phyloP scores from a whole-genome alignment of 331 rosid genomes.

The Rhamnella rubrinervis region DNA sequence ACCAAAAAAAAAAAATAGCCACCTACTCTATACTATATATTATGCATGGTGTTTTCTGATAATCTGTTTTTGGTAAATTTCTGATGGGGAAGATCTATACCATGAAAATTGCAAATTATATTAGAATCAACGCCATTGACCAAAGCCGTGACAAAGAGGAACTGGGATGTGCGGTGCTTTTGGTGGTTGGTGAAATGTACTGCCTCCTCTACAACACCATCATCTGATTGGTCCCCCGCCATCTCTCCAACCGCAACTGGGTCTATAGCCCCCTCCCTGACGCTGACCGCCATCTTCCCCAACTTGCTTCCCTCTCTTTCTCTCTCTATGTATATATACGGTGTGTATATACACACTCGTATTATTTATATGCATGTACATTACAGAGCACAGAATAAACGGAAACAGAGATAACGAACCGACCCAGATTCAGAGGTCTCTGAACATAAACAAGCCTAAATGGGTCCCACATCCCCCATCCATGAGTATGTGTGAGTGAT shows the following conservation, averaged over 20 bases:
- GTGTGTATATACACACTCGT: too few relatives aligned
- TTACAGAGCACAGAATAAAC: neutral
- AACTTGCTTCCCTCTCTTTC: neutral
- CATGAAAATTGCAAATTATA: neutral
- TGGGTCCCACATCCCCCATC: slow-evolving; percentile 29
- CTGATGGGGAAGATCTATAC: too few relatives aligned
- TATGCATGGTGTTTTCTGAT: too few relatives aligned
- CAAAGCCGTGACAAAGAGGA: too few relatives aligned
- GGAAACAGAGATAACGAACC: neutral
- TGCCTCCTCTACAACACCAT: neutral
- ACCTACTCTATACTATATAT: too few relatives aligned
- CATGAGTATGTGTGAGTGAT: neutral
- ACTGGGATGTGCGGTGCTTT: too few relatives aligned
- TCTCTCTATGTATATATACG: neutral
- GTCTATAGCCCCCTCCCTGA: too few relatives aligned
- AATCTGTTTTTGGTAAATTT: too few relatives aligned
- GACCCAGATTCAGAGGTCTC: slow-evolving; percentile 20
- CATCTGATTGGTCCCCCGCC: neutral
- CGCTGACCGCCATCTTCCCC: neutral
- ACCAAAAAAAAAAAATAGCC: too few relatives aligned
- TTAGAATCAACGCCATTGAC: too few relatives aligned
- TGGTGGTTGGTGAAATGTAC: slow-evolving; percentile 24
- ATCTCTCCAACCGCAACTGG: too few relatives aligned
- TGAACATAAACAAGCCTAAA: neutral
- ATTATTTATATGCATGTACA: too few relatives aligned